Conservation (phyloP, 2,329 filamentous ascomycete genomes). For the Exutisphaerella laricina region DNA sequence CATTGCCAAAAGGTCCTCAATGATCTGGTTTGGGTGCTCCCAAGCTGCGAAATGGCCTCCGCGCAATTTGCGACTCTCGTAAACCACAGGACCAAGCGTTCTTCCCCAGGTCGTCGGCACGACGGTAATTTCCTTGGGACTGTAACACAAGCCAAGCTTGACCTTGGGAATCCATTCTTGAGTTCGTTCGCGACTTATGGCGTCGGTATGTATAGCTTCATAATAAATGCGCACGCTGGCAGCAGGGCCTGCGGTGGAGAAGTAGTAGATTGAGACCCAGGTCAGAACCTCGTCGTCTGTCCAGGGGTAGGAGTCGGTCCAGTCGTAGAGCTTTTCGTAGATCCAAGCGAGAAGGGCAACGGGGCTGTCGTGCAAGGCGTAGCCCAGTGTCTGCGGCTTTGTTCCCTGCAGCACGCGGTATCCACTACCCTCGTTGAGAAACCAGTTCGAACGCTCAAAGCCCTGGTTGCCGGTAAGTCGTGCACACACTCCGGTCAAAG, state of each 20-base stretch:
- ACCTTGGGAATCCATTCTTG: slow-evolving; percentile 42
- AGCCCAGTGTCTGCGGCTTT: slow-evolving; percentile 67
- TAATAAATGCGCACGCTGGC: slow-evolving; percentile 69
- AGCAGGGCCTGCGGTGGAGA: slow-evolving; percentile 62
- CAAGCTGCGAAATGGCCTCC: slow-evolving; percentile 58
- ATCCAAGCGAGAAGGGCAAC: slow-evolving; percentile 70
- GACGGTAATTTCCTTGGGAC: slow-evolving; percentile 54
- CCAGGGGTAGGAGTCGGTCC: slow-evolving; percentile 68
- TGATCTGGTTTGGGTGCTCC: slow-evolving; percentile 30
- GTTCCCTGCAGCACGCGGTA: slow-evolving; percentile 60
- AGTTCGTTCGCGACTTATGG: slow-evolving; percentile 32
- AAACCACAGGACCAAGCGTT: slow-evolving; percentile 56
- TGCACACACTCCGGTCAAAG: slow-evolving; percentile 55
- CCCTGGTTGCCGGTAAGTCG: slow-evolving; percentile 50
- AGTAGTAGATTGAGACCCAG: slow-evolving; percentile 69
- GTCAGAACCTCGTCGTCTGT: slow-evolving; percentile 69
- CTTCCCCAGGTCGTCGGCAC: slow-evolving; percentile 52
- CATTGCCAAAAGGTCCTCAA: slow-evolving; percentile 17
- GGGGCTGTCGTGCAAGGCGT: slow-evolving; percentile 63
- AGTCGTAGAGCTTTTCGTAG: slow-evolving; percentile 73
- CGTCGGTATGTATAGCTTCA: slow-evolving; percentile 48
- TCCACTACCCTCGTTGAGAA: slow-evolving; percentile 50
- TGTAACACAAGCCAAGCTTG: slow-evolving; percentile 50
- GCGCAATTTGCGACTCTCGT: slow-evolving; percentile 44
- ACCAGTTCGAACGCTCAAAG: slow-evolving; percentile 52